A percentile compares a stretch with the other conserved stretches of the same genome.
phyloP scores from a whole-genome alignment of 345 rosid genomes.

The Brassica juncea region DNA sequence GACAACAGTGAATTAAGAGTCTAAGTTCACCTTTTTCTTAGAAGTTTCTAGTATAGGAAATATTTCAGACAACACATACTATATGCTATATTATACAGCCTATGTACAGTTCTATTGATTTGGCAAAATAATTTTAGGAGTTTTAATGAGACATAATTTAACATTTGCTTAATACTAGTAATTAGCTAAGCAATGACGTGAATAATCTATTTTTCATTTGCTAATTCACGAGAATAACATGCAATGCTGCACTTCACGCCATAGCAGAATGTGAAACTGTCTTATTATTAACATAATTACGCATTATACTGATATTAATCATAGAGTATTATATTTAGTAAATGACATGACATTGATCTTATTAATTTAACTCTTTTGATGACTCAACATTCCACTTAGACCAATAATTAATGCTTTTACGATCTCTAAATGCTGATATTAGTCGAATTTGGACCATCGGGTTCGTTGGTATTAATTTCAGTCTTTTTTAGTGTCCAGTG shows the following conservation, averaged over 20 bases:
- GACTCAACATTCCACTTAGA: slow-evolving; percentile 36
- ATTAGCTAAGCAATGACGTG: slow-evolving; percentile 15
- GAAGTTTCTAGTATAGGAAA: slow-evolving; percentile 1
- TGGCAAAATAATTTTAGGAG: not conserved
- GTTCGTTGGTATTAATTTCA: slow-evolving; percentile 17
- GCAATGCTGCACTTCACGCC: slow-evolving; percentile 17
- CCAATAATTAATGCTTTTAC: slow-evolving; percentile 5
- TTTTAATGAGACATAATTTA: not conserved
- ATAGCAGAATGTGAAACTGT: not conserved
- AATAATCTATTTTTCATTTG: not conserved
- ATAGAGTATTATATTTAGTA: not conserved
- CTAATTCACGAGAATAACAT: slow-evolving; percentile 34
- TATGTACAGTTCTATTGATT: not conserved
- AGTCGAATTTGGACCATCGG: slow-evolving; percentile 36
- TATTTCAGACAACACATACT: not conserved
- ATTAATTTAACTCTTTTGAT: slow-evolving; percentile 11
- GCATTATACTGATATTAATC: slow-evolving; percentile 10
- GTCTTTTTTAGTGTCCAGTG: slow-evolving; percentile 26
- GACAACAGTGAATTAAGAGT: not conserved
- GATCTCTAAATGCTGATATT: slow-evolving; percentile 20
- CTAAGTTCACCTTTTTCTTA: not conserved
- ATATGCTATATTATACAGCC: not conserved
- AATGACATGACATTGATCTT: slow-evolving; percentile 18
- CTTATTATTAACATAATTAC: not conserved
- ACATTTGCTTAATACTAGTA: not conserved